Evolutionary conservation across 768 basidiomycete species (phyloP), one percentile per base, ranked within the genome.

Genomic region (Amanita brunnescens): DNA sequence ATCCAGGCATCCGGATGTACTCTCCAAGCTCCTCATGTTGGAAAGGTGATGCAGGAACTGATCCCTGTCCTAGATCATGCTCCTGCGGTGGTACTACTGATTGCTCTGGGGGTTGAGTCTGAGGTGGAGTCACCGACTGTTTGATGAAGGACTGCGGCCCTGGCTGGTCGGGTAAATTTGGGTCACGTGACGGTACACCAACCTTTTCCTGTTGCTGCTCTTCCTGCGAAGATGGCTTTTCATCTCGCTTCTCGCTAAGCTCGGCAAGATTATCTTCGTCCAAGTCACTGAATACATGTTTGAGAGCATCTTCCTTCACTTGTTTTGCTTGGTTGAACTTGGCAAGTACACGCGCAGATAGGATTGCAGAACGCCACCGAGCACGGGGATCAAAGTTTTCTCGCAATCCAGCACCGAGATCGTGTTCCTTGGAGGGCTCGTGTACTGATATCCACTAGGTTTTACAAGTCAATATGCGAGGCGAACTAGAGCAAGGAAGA

Each of bases 311-410:
- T 9, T 51, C 33, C 33, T 30, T 30, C 32, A 39, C 38, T 16
- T 43, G 39, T 20, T 44, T 33, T 1, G 49, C 43, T 12, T 20
- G 24, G 16, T 41, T 54, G 16, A 78, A 63, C 21, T 76, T 66
- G 26, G 65, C 59, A 12, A 76, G 33, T 0, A 71, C 75, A 13
- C 74, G 67, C 20, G 75, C 74, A 26, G 72, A 70, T 1, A 69
- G 60, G 58, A 93, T 89, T 12, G 87, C 87, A 1, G 72, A 69
- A 45, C 79, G 76, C 91, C 91, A 93, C 34, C 75, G 75, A 1
- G 80, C 82, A 38, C 75, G 75, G 0, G 90, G 76, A 60, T 90
- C 75, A 67, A 95, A 94, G 70, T 92, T 80, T 29, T 90, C 84
- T 29, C 87, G 85, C 44, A 96, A 70, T 9, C 86, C 88, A 9